Conservation (phyloP, 106 monocot genomes). For the Hemerocallis citrina region DNA sequence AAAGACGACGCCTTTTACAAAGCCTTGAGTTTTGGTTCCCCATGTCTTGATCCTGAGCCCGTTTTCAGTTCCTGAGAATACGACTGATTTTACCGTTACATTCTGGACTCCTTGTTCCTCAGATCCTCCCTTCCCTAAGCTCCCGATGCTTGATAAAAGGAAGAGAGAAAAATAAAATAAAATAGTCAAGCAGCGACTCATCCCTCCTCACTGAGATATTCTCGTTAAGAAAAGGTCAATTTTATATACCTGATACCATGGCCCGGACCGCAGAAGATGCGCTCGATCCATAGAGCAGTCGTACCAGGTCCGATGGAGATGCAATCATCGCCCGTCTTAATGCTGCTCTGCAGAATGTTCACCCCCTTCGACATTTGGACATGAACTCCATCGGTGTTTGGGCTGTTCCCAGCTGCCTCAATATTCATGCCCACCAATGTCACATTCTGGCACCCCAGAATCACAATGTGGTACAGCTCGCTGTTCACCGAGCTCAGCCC, state of each 20-base stretch:
- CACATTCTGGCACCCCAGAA: slow-evolving; percentile 27
- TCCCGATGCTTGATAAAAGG: slow-evolving; percentile 36
- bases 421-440: slow-evolving; percentile 32
- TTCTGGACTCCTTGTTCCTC: slow-evolving; percentile 9
- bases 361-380: slow-evolving; percentile 53
- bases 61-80: slow-evolving; percentile 14
- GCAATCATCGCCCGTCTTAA: slow-evolving; percentile 79
- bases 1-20: slow-evolving; percentile 12
- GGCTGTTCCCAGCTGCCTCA: slow-evolving; percentile 46
- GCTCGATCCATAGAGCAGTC: slow-evolving; percentile 48
- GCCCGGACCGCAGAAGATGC: slow-evolving; percentile 53
- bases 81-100: slow-evolving; percentile 6
- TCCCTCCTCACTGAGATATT: no score
- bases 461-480: slow-evolving; percentile 53
- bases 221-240: no score
- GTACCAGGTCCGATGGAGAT: slow-evolving; percentile 64
- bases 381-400: slow-evolving; percentile 74
- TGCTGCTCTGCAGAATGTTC: slow-evolving; percentile 18
- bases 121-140: slow-evolving; percentile 3
- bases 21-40: not conserved
- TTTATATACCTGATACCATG: slow-evolving; percentile 69
- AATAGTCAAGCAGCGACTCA: no score
- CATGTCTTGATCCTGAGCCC: slow-evolving; percentile 34
- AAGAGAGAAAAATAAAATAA: no score
- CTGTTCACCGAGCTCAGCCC: slow-evolving; percentile 59